A percentile compares a stretch with the other conserved stretches of the same genome.
These are phyloP conservation scores for Kentomonas sorsogonicus DNA, from an alignment of 208 protist species.

Conservation along the genomic window DNA sequence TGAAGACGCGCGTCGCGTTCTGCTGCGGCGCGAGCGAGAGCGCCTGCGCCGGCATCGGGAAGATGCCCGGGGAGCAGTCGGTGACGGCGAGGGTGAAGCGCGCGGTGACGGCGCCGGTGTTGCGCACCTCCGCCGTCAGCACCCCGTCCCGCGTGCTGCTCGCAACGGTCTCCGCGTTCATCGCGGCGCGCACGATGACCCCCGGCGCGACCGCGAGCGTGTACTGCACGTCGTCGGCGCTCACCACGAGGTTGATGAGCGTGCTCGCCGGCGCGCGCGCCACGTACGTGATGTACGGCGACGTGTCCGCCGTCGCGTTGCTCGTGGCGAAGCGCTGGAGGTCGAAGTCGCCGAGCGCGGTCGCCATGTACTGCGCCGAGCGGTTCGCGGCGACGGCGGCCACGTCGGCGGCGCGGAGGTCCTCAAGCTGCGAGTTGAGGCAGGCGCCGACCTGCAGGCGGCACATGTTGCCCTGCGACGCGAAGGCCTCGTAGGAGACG, in stretches of 20 bases:
- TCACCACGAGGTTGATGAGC: slow-evolving; percentile 64
- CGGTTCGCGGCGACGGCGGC: slow-evolving; percentile 29
- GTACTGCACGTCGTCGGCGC: slow-evolving; percentile 74
- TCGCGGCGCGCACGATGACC: slow-evolving; percentile 31
- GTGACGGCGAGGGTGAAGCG: slow-evolving; percentile 42
- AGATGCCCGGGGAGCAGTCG: slow-evolving; percentile 39
- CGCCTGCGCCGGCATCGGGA: slow-evolving; percentile 53
- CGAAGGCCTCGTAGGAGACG: slow-evolving; percentile 85
- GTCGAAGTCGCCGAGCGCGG: slow-evolving; percentile 48
- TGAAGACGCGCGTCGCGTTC: slow-evolving; percentile 23
- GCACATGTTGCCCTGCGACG: slow-evolving; percentile 66
- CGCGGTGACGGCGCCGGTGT: slow-evolving; percentile 48
- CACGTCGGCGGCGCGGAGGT: slow-evolving; percentile 56
- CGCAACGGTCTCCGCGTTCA: slow-evolving; percentile 29
- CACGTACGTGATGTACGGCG: slow-evolving; percentile 57
- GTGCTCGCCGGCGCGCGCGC: slow-evolving; percentile 30
- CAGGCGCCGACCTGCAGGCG: slow-evolving; percentile 53
- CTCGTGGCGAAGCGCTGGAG: slow-evolving; percentile 12
- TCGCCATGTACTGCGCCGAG: slow-evolving; percentile 53
- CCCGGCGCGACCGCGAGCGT: slow-evolving; percentile 56
- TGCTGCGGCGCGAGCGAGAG: slow-evolving; percentile 31
- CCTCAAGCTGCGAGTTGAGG: slow-evolving; percentile 74
- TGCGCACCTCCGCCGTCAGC: slow-evolving; percentile 46
- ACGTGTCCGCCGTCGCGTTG: not conserved
- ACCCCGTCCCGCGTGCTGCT: slow-evolving; percentile 45